Evolutionary conservation across 306 rosid genomes (phyloP).

Genomic region (Vicia villosa): DNA sequence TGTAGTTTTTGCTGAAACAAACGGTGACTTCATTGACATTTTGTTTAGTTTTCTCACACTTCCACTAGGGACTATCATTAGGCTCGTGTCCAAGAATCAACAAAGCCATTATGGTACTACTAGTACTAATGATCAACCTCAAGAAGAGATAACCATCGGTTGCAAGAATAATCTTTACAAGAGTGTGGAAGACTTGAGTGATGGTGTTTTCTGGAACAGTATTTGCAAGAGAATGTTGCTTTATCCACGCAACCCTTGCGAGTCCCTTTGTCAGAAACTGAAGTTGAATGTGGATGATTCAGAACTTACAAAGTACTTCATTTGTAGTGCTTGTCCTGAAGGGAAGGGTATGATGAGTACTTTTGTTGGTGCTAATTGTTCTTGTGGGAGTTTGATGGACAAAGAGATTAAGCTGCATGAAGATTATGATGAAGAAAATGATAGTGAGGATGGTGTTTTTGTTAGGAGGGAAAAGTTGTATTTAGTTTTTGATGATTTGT

Average conservation of each 20-base stretch:
- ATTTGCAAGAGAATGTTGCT: conserved; percentile 39
- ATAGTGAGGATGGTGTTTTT: too few species aligned
- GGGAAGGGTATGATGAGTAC: too few species aligned
- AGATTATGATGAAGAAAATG: too few species aligned
- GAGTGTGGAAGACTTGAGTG: not conserved
- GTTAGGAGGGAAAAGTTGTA: too few species aligned
- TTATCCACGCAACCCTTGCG: conserved; percentile 26
- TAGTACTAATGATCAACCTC: too few species aligned
- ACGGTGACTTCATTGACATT: conserved; percentile 27
- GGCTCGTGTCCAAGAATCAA: conserved; percentile 6
- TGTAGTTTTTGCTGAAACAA: conserved; percentile 36
- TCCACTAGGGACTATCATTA: conserved; percentile 35
- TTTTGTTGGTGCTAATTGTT: too few species aligned
- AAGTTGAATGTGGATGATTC: conserved; percentile 25
- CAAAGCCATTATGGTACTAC: too few species aligned
- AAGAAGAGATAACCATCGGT: not conserved
- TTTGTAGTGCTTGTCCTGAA: too few species aligned
- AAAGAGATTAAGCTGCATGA: too few species aligned
- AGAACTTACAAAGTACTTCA: not conserved
- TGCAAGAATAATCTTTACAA: conserved; percentile 30
- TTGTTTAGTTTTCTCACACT: conserved; percentile 39
- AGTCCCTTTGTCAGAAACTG: conserved; percentile 21
- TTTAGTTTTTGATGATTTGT: too few species aligned
- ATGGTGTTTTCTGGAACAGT: conserved; percentile 9
- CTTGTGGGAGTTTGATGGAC: too few species aligned